These are phyloP conservation scores for Blastocystis sp. DNA, from an alignment of 352 stramenopile species.

Conservation along the genomic window DNA sequence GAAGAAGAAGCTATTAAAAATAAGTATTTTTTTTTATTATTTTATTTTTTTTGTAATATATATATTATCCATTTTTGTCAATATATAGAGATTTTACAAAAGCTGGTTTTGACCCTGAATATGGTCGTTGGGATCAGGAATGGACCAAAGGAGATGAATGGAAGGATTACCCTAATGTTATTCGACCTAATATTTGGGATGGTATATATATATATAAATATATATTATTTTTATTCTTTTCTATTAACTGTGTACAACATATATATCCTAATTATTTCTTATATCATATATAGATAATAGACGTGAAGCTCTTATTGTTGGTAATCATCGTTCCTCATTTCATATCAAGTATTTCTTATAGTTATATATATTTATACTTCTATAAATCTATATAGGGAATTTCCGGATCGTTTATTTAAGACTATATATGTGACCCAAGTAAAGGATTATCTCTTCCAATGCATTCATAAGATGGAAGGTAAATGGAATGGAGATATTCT, in stretches of 20 bases:
- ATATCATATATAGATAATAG: too few relatives aligned
- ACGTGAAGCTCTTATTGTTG: too few relatives aligned
- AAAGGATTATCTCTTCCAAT: slow-evolving; percentile 25
- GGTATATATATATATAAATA: too few relatives aligned
- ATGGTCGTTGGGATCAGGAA: slow-evolving; percentile 11
- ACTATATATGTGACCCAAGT: slow-evolving; percentile 23
- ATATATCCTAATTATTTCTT: slow-evolving; percentile 2
- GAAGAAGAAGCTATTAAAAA: slow-evolving; percentile 16
- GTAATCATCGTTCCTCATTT: too few relatives aligned
- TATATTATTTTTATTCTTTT: too few relatives aligned
- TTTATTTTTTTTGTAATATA: too few relatives aligned
- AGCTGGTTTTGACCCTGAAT: slow-evolving; percentile 5
- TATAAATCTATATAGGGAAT: slow-evolving; percentile 1
- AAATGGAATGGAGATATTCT: slow-evolving; percentile 34
- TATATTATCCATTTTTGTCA: too few relatives aligned
- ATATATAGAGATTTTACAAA: slow-evolving; percentile 28
- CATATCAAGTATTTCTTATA: too few relatives aligned
- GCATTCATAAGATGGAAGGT: slow-evolving; percentile 36
- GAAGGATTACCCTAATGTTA: slow-evolving; percentile 25
- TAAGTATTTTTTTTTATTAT: slow-evolving; percentile 17
- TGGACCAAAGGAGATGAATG: slow-evolving; percentile 30
- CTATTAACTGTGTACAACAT: neutral
- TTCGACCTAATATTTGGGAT: slow-evolving; percentile 9
- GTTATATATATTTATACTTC: too few relatives aligned
- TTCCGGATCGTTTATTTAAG: slow-evolving; percentile 26